Percentiles rank a stretch among this genome's conserved stretches.
Conservation (phyloP, 208 protist genomes). For the Leptomonas seymouri region DNA sequence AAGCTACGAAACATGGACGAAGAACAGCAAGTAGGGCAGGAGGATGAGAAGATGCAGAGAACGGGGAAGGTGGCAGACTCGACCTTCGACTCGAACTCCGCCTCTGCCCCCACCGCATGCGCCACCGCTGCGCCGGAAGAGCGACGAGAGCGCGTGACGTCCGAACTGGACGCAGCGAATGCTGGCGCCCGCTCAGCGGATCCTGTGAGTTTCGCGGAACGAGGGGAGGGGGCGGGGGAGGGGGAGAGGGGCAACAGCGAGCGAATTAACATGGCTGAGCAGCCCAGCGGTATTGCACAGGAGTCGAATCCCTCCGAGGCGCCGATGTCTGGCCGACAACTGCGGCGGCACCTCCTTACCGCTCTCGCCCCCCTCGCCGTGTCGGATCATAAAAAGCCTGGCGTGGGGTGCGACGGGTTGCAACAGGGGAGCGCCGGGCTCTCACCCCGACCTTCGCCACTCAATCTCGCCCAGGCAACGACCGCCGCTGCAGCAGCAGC, state of each 20-base stretch:
- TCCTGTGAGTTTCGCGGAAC: not conserved
- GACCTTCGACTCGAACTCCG: conserved; percentile 1
- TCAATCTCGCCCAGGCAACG: not conserved
- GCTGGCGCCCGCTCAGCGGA: not conserved
- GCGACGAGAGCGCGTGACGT: not conserved
- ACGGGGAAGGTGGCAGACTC: not conserved
- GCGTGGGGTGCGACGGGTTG: not conserved
- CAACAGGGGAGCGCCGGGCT: not conserved
- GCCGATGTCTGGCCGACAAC: conserved; percentile 12
- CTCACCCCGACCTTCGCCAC: not conserved
- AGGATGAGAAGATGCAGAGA: not conserved
- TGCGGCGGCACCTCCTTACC: conserved; percentile 15
- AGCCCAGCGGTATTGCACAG: not conserved
- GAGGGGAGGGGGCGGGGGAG: not conserved
- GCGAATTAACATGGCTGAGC: not conserved
- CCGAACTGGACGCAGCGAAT: not conserved
- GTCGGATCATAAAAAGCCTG: not conserved
- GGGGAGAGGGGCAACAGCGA: not conserved
- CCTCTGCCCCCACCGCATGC: not conserved
- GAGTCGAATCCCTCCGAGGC: not conserved
- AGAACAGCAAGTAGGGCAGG: not conserved
- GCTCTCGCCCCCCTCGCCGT: conserved; percentile 15
- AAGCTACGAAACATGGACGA: not conserved
- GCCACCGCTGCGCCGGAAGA: not conserved
- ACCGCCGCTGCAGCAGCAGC: not conserved